phyloP scores from a whole-genome alignment of 2,329 filamentous ascomycete genomes.

The Penicillium sp. region DNA sequence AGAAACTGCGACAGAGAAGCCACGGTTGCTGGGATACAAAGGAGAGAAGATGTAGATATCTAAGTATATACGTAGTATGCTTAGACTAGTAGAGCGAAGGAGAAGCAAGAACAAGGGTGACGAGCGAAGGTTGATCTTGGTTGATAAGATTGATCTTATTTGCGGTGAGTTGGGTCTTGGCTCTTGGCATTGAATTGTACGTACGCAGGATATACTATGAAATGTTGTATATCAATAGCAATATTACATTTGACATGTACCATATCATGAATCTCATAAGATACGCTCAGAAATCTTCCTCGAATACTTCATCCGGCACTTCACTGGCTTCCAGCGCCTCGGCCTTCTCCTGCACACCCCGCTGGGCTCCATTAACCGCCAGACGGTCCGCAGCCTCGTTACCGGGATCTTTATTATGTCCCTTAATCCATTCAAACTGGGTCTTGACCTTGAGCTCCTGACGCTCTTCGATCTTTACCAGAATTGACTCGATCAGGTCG shows the following conservation, averaged over 20 bases:
- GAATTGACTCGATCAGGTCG: constrained; percentile 71
- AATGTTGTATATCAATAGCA: too few relatives aligned
- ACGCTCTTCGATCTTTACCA: constrained; percentile 66
- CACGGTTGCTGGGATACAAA: neutral
- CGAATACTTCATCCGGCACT: constrained; percentile 22
- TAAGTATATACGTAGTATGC: too few relatives aligned
- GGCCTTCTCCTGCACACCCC: constrained; percentile 29
- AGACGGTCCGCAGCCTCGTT: constrained; percentile 77
- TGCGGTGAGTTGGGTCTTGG: neutral
- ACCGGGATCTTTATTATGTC: constrained; percentile 66
- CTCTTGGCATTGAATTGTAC: neutral
- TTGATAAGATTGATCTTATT: too few relatives aligned
- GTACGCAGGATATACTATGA: too few relatives aligned
- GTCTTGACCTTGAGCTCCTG: constrained; percentile 57
- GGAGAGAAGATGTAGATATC: neutral
- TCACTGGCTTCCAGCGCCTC: constrained; percentile 22
- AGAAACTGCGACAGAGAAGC: neutral
- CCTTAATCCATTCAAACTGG: constrained; percentile 83
- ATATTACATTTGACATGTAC: too few relatives aligned
- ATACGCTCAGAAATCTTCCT: constrained; percentile 21
- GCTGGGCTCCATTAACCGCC: constrained; percentile 62
- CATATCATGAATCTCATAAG: neutral
- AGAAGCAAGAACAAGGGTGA: neutral
- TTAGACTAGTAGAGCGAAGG: neutral
- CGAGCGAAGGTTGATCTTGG: neutral